phyloP scores from a whole-genome alignment of 768 basidiomycete species.

The Tylopilus cervinicoccineus region DNA sequence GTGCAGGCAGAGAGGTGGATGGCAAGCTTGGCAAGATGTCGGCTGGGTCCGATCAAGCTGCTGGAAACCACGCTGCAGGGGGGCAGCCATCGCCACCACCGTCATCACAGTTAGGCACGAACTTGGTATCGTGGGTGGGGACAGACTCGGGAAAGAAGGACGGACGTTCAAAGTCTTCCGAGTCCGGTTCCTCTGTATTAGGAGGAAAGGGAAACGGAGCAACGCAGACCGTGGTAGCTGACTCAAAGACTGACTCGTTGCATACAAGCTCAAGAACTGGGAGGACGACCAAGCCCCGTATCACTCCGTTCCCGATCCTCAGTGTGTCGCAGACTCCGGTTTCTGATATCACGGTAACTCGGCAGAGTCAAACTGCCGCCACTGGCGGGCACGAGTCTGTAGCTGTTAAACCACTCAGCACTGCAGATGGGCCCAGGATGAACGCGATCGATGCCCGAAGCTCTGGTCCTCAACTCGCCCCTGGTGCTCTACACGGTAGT shows the following conservation, averaged over 20 bases:
- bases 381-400: background rate
- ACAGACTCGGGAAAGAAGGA: constrained; percentile 4
- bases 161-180: background rate
- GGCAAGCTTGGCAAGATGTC: background rate
- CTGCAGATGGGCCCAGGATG: constrained; percentile 6
- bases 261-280: background rate
- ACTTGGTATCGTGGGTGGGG: background rate
- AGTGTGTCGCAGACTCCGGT: constrained; percentile 4
- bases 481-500: background rate
- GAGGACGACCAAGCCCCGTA: background rate
- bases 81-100: background rate
- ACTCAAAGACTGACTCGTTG: background rate
- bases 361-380: background rate
- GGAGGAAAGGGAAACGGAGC: background rate
- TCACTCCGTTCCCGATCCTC: constrained; percentile 22
- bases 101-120: constrained; percentile 1
- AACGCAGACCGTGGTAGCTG: background rate
- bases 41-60: constrained; percentile 3
- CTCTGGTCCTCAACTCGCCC: background rate
- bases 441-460: background rate
- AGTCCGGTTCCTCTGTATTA: background rate
- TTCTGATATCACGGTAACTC: background rate
- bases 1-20: constrained; percentile 5
- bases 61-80: background rate
- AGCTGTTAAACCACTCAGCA: background rate